Base-by-base conservation (phyloP, 768 basidiomycete species). In the Xerocomellus amylosporus region DNA sequence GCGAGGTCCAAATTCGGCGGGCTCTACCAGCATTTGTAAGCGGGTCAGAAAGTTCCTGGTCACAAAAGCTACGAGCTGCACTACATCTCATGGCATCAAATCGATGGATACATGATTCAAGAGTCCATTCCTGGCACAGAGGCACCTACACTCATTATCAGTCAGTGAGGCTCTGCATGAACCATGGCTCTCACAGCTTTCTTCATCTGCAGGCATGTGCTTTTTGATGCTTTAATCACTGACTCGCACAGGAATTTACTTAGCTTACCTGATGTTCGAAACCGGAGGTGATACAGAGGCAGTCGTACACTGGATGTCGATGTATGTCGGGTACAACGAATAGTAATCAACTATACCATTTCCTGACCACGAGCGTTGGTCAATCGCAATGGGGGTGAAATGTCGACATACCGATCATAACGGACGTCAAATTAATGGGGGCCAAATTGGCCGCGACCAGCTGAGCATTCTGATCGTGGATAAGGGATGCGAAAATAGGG, bases 71-170 rank as follows among this genome's bases (percentile, higher is more conserved):
- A 44, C 79, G 73, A 4, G 90, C 87, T 12, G 83, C 87, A 8
- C 74, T 69, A 64, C 90, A 93, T 55, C 79, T 76, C 52, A 87
- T 81, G 12, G 74, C 65, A 63, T 93, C 90, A 57, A 85, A 86
- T 8, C 71, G 71, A 46, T 87, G 76, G 39, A 90, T 74, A 56
- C 90, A 93, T 26, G 75, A 74, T 28, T 75, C 70, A 19, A 76
- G 68, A 58, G 85, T 74, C 54, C 77, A 77, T 58, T 77, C 75
- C 58, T 83, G 71, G 66, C 90, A 93, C 38, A 83, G 79, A 19
- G 87, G 86, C 19, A 91, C 74, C 85, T 88, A 56, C 28, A 31
- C 17, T 37, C 14, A 38, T 24, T 10, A 13, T 38, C 15, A 34
- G 34, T 26, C 5, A 14, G 61, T 56, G 43, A 20, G 26, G 17